Base-by-base conservation (phyloP, 192 early-diverging fungal species). In the Coemansia sp. region DNA sequence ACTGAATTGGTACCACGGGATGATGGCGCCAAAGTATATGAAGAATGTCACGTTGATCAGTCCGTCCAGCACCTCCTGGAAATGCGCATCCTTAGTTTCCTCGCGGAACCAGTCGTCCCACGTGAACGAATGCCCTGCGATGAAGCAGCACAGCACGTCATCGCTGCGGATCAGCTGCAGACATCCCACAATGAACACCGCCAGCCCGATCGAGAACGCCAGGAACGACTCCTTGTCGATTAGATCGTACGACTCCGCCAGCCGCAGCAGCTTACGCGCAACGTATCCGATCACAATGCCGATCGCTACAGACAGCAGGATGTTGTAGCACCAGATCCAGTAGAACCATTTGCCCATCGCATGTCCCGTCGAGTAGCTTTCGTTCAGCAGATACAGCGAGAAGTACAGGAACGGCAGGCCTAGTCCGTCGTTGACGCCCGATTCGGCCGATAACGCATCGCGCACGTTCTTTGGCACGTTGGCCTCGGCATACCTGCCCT, bases 91-190 rank as follows among this genome's bases (percentile, higher is more conserved):
- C 61, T 91, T 85, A 33, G 91, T 89, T 62, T 94, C 90, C 59
- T 92, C 82, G 59, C 88, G 87, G 70, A 95, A 95, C 94, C 94
- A 97, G 62, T 89, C 89, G 60, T 97, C 95, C 93, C 93, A 94
- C 0, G 92, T 89, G 61, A 95, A 91, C 9, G 88, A 78, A 45
- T 91, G 87, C 2, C 92, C 92, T 20, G 90, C 87, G 56, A 89
- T 76, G 75, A 93, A 93, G 62, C 88, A 89, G 40, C 90, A 86
- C 22, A 95, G 75, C 0, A 95, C 77, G 53, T 90, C 87, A 67
- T 93, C 89, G 59, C 87, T 86, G 43, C 85, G 86, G 42, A 93
- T 84, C 25, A 92, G 76, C 53, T 87, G 86, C 60, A 90, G 85
- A 11, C 79, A 67, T 11, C 92, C 92, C 29, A 89, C 79, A 10